These are phyloP conservation scores for Capsicum rhomboideum DNA, from an alignment of 257 asterid genomes.

Conservation along the genomic window DNA sequence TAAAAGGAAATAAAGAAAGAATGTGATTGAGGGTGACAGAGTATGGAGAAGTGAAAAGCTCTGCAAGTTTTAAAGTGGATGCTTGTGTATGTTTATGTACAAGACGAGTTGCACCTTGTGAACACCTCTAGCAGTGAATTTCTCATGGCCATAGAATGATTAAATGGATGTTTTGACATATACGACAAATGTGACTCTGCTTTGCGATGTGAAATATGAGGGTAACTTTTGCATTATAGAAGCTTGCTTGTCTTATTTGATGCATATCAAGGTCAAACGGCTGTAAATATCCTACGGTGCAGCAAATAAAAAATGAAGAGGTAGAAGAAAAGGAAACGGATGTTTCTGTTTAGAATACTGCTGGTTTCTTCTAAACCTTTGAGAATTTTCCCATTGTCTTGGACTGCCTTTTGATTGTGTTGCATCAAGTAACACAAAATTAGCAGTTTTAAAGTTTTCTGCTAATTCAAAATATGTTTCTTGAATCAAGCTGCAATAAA, in stretches of 20 bases:
- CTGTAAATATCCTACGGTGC: neutral
- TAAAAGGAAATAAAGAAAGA: neutral
- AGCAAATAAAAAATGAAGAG: neutral
- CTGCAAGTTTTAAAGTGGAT: neutral
- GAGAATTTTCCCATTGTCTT: neutral
- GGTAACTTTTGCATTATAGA: neutral
- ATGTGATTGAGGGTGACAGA: neutral
- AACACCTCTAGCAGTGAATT: neutral
- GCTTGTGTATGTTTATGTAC: neutral
- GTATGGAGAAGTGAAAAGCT: neutral
- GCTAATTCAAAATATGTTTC: neutral
- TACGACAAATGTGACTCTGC: neutral
- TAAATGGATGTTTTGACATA: neutral
- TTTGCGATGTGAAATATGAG: neutral
- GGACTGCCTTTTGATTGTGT: neutral
- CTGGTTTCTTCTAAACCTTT: neutral
- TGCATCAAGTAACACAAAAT: neutral
- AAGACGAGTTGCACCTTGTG: neutral
- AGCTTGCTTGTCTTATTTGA: neutral
- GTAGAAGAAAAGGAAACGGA: neutral
- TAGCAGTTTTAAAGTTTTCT: neutral
- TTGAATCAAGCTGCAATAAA: neutral
- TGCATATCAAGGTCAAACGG: neutral
- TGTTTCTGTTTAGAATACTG: neutral
- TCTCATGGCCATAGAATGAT: neutral